Evolutionary conservation across 2,329 filamentous ascomycete species (phyloP).

Genomic region (Pseudogymnoascus sp.): DNA sequence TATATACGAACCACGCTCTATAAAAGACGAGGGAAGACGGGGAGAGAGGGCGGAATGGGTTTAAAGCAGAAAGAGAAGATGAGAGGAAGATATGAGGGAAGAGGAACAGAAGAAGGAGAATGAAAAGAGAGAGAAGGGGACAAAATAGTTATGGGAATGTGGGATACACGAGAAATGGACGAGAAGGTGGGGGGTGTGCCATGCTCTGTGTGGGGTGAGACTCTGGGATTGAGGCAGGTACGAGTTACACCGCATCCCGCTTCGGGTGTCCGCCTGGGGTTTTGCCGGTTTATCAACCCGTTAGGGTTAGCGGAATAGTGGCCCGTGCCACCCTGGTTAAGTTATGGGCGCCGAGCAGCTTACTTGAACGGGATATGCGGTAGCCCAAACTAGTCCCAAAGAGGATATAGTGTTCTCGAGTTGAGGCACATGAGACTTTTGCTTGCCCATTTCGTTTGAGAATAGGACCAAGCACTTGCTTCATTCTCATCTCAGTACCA

Average conservation of each 20-base stretch:
- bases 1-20: neutral
- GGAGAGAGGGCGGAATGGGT: neutral
- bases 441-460: neutral
- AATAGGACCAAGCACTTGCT: neutral
- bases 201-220: neutral
- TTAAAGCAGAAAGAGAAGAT: neutral
- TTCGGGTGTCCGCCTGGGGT: neutral
- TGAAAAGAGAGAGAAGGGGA: neutral
- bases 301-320: neutral
- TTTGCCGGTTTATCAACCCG: neutral
- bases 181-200: neutral
- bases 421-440: neutral
- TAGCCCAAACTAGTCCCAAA: neutral
- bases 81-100: neutral
- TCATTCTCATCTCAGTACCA: neutral
- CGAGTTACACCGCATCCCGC: neutral
- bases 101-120: too few species aligned
- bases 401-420: neutral
- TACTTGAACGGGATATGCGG: neutral
- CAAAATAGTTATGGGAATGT: neutral
- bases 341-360: neutral
- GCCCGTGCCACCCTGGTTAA: neutral
- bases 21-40: neutral
- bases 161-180: neutral
- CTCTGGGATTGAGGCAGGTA: neutral